Evolutionary conservation across 129 eudicot genomes (phyloP).

Genomic region (Calendula officinalis): DNA sequence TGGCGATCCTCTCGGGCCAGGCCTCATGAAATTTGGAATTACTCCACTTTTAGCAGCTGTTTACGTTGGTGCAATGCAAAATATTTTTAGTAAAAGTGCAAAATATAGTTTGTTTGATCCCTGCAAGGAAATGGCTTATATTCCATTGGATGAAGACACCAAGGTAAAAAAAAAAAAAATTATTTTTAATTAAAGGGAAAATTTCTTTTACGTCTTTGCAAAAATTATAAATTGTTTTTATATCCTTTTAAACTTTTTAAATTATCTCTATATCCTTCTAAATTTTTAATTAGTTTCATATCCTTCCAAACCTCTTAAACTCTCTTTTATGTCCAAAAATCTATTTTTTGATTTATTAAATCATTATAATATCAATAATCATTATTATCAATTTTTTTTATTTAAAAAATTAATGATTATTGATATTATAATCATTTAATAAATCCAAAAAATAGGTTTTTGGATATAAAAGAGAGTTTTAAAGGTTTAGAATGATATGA

Average conservation of each 20-base stretch:
- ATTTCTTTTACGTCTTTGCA: background rate
- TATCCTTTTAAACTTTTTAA: background rate
- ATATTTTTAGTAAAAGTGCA: conserved; percentile 97
- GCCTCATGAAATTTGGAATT: conserved; percentile 66
- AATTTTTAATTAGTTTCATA: no score
- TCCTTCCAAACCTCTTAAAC: no score
- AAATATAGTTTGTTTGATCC: conserved; percentile 98
- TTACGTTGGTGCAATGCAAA: conserved; percentile 96
- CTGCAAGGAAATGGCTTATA: conserved; percentile 99
- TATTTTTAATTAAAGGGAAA: background rate
- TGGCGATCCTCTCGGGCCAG: conserved; percentile 77
- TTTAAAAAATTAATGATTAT: no score
- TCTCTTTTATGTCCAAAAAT: no score
- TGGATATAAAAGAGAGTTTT: no score
- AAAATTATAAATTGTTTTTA: background rate
- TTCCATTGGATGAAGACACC: conserved; percentile 99
- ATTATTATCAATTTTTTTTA: no score
- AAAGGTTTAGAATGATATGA: no score
- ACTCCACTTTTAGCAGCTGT: conserved; percentile 99
- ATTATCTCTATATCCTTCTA: no score
- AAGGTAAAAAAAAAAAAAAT: conserved; percentile 45
- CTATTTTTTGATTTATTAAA: no score
- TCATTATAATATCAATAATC: no score
- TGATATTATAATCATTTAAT: no score
- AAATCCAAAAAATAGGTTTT: no score